A percentile compares a stretch with the other conserved stretches of the same genome.
Conservation (phyloP, 768 basidiomycete genomes). For the Polyporus arcularius region DNA sequence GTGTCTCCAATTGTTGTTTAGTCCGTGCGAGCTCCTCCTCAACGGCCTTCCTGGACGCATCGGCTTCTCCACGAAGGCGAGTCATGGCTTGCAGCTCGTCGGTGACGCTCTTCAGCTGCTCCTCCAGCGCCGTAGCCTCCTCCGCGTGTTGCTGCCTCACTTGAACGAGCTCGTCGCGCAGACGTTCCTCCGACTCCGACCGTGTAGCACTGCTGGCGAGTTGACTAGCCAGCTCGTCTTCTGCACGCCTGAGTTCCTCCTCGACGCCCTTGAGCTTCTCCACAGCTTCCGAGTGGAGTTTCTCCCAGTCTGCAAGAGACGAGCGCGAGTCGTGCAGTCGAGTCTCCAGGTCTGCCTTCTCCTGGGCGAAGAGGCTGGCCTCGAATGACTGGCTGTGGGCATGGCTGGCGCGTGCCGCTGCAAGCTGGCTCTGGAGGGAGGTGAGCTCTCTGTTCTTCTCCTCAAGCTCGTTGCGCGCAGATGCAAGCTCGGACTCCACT, state of each 20-base stretch:
- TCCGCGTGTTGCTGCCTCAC: slow-evolving; percentile 9
- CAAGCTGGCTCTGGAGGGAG: slow-evolving; percentile 14
- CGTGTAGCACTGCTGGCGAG: slow-evolving; percentile 13
- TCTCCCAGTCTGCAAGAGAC: slow-evolving; percentile 19
- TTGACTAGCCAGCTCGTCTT: slow-evolving; percentile 21
- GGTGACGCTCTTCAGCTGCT: slow-evolving; percentile 14
- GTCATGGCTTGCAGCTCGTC: slow-evolving; percentile 22
- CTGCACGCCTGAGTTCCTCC: slow-evolving; percentile 19
- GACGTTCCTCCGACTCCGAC: slow-evolving; percentile 12
- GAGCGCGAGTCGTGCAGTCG: slow-evolving; percentile 17
- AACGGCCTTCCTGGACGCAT: slow-evolving; percentile 15
- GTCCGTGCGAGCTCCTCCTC: slow-evolving; percentile 23
- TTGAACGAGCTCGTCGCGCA: slow-evolving; percentile 11
- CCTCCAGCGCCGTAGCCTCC: slow-evolving; percentile 17
- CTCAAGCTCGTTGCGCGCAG: slow-evolving; percentile 5
- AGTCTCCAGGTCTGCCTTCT: slow-evolving; percentile 18
- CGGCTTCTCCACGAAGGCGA: slow-evolving; percentile 12
- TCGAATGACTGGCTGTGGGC: slow-evolving; percentile 10
- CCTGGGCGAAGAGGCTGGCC: slow-evolving; percentile 10
- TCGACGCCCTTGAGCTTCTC: slow-evolving; percentile 11
- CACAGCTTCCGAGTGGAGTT: slow-evolving; percentile 6
- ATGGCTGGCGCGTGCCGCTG: slow-evolving; percentile 2
- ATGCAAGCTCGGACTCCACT: slow-evolving; percentile 6
- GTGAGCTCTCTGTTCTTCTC: slow-evolving; percentile 9
- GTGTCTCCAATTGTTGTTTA: slow-evolving; percentile 24